These are phyloP conservation scores for Chondrostereum purpureum DNA, from an alignment of 1,284 basidiomycete species.

Conservation along the genomic window DNA sequence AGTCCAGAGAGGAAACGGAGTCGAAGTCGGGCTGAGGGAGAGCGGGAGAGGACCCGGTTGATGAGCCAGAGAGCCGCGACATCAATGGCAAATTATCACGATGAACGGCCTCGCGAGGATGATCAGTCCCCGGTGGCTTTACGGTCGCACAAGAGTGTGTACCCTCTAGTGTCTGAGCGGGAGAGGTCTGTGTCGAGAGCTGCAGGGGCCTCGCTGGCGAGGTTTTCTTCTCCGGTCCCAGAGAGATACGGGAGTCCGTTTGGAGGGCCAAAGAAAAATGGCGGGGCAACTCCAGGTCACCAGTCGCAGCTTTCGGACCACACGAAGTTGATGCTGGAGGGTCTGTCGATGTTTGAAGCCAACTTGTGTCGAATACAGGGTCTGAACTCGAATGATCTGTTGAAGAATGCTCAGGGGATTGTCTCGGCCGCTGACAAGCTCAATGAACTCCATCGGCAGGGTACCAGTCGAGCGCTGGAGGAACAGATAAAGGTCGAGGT, in stretches of 20 bases:
- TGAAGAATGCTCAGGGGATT: slow-evolving; percentile 54
- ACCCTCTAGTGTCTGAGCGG: slow-evolving; percentile 16
- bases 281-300: slow-evolving; percentile 2
- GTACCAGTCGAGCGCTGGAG: slow-evolving; percentile 53
- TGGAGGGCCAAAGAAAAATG: slow-evolving; percentile 20
- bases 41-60: slow-evolving; percentile 14
- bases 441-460: slow-evolving; percentile 50
- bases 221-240: too few species aligned
- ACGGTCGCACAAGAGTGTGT: slow-evolving; percentile 24
- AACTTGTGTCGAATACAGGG: slow-evolving; percentile 47
- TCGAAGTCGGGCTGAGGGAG: slow-evolving; percentile 9
- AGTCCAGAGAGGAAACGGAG: slow-evolving; percentile 15
- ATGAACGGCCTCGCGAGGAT: slow-evolving; percentile 17
- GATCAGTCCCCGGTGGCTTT: slow-evolving; percentile 17
- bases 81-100: slow-evolving; percentile 41
- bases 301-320: slow-evolving; percentile 39
- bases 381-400: slow-evolving; percentile 44
- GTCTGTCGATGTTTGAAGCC: slow-evolving; percentile 62
- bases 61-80: slow-evolving; percentile 36
- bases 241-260: too few species aligned
- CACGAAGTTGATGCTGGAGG: slow-evolving; percentile 58
- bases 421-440: slow-evolving; percentile 58
- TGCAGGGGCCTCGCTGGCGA: neutral
- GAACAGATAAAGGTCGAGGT: slow-evolving; percentile 70
- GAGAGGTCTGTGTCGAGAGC: neutral